These are phyloP conservation scores for Kazachstania kunashirensis DNA, from an alignment of 805 yeast genomes.

Conservation along the genomic window DNA sequence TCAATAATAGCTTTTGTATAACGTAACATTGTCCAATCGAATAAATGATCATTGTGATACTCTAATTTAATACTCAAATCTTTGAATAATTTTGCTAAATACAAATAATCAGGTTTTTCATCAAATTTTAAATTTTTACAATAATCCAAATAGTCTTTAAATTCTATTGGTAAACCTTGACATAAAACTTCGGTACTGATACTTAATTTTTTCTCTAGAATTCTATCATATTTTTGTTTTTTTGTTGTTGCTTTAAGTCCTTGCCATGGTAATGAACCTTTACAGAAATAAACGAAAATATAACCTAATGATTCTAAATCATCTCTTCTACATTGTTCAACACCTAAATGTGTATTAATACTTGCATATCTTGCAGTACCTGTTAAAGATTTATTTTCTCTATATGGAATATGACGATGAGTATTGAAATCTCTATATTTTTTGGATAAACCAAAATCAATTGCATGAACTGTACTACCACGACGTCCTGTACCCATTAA, in stretches of 20 bases:
- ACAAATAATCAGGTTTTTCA: constrained; percentile 92
- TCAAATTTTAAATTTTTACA: constrained; percentile 89
- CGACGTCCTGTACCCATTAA: constrained; percentile 85
- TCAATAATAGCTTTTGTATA: constrained; percentile 31
- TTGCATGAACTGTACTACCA: constrained; percentile 91
- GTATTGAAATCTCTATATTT: constrained; percentile 93
- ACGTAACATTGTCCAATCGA: constrained; percentile 82
- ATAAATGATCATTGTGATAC: constrained; percentile 87
- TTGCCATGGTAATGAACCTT: constrained; percentile 98
- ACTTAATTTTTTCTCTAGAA: constrained; percentile 90
- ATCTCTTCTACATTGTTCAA: constrained; percentile 94
- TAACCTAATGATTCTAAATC: constrained; percentile 93
- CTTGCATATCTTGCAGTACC: constrained; percentile 99
- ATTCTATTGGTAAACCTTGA: constrained; percentile 87
- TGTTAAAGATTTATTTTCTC: constrained; percentile 92
- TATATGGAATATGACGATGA: constrained; percentile 89
- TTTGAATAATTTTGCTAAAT: constrained; percentile 80
- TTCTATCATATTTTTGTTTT: constrained; percentile 94
- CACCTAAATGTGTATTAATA: constrained; percentile 92
- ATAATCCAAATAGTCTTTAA: constrained; percentile 79
- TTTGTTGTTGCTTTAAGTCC: constrained; percentile 97
- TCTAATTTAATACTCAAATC: constrained; percentile 85
- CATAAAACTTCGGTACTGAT: constrained; percentile 86
- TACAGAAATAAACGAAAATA: constrained; percentile 86
- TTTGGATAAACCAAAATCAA: constrained; percentile 90